A percentile compares a stretch with the other conserved stretches of the same genome.
phyloP scores from a whole-genome alignment of 2,329 filamentous ascomycete species.

The Ophiostoma novo-ulmi region DNA sequence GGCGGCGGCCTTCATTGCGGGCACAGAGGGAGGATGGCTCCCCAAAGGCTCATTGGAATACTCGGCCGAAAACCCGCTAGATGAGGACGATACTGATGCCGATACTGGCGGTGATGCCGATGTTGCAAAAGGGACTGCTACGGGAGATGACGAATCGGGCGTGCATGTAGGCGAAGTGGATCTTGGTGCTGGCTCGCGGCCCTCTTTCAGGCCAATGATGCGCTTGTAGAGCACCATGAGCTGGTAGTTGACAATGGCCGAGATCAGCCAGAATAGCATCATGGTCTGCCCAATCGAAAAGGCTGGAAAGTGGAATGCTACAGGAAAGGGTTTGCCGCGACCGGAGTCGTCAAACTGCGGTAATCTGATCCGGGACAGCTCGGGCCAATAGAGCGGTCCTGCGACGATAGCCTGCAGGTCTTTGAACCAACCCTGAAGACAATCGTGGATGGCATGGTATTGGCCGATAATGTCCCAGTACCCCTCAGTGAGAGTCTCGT shows the following conservation, averaged over 20 bases:
- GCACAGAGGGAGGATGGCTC: not conserved
- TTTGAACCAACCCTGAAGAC: conserved; percentile 23
- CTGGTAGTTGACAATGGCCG: conserved; percentile 25
- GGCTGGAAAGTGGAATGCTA: conserved; percentile 29
- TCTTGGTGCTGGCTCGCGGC: not conserved
- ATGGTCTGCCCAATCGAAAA: conserved; percentile 28
- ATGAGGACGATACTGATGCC: not conserved
- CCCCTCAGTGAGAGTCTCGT: not conserved
- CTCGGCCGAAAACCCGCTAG: not conserved
- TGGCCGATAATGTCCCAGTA: conserved; percentile 21
- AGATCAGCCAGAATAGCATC: conserved; percentile 27
- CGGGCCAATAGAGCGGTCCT: conserved; percentile 28
- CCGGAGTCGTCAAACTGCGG: conserved; percentile 13
- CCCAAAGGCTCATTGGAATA: not conserved
- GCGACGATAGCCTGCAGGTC: conserved; percentile 24
- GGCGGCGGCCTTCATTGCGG: conserved; percentile 16
- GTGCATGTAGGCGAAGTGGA: not conserved
- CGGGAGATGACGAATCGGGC: not conserved
- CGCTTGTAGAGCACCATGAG: conserved; percentile 18
- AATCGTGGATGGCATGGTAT: conserved; percentile 22
- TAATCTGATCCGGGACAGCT: conserved; percentile 25
- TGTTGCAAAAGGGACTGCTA: not conserved
- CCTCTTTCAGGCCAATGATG: conserved; percentile 14
- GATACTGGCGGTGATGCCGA: not conserved
- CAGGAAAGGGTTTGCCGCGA: conserved; percentile 26